These are phyloP conservation scores for Cryptococcus maquisensis DNA, from an alignment of 1,284 basidiomycete genomes.

Conservation along the genomic window DNA sequence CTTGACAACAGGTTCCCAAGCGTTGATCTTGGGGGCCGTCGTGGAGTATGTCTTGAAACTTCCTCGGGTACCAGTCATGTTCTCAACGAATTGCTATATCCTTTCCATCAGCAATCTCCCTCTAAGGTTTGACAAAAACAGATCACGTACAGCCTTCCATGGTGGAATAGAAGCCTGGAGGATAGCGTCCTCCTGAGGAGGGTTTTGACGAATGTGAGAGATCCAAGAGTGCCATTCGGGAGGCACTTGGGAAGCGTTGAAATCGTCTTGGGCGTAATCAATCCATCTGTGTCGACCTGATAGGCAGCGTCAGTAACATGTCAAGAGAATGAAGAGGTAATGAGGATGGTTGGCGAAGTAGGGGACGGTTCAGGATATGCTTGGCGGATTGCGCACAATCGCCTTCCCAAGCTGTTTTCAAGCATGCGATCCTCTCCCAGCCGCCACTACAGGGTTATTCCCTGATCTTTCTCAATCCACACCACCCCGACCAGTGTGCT, in stretches of 20 bases:
- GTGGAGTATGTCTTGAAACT: slow-evolving; percentile 87
- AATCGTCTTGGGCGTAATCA: slow-evolving; percentile 82
- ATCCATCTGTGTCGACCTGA: slow-evolving; percentile 89
- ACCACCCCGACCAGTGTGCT: neutral
- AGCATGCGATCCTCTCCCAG: neutral
- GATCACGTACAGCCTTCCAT: slow-evolving; percentile 72
- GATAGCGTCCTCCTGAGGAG: slow-evolving; percentile 69
- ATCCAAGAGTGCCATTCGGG: slow-evolving; percentile 95
- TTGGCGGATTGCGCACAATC: too few species aligned
- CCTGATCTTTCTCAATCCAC: neutral
- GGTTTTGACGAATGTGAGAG: slow-evolving; percentile 75
- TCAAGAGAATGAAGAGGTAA: too few species aligned
- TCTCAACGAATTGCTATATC: slow-evolving; percentile 72
- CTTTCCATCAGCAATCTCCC: neutral
- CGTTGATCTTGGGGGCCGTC: slow-evolving; percentile 67
- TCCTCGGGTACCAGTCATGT: slow-evolving; percentile 83
- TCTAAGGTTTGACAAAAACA: neutral
- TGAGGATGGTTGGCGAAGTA: too few species aligned
- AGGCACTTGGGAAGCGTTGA: slow-evolving; percentile 82
- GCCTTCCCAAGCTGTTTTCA: too few species aligned
- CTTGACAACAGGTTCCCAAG: slow-evolving; percentile 75
- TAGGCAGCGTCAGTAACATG: neutral
- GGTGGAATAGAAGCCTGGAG: slow-evolving; percentile 64
- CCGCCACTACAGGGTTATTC: neutral
- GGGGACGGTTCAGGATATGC: too few species aligned